Percentiles rank a stretch among this genome's conserved stretches.
Evolutionary conservation across 202 grass and related monocot species (phyloP).

Genomic region (Setaria viridis): DNA sequence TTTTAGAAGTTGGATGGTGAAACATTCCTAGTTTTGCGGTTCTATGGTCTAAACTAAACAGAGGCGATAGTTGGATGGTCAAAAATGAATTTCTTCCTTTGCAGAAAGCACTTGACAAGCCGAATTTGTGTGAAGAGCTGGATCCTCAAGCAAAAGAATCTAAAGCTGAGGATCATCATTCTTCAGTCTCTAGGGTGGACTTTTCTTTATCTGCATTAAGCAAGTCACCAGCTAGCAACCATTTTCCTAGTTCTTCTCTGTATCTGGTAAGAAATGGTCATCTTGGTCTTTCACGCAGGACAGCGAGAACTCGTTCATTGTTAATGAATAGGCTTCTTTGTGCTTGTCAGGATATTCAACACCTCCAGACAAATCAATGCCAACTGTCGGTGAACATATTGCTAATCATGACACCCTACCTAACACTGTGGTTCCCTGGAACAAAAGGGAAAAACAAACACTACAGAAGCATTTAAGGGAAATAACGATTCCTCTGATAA

Average conservation of each 20-base stretch:
- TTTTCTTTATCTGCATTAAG: constrained; percentile 21
- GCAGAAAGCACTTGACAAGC: too few species aligned
- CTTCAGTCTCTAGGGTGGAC: constrained; percentile 7
- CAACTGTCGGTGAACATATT: constrained; percentile 13
- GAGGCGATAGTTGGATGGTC: too few species aligned
- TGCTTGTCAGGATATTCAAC: constrained; percentile 30
- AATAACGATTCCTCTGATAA: constrained; percentile 2
- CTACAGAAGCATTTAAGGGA: constrained; percentile 25
- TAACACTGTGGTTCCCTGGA: neutral
- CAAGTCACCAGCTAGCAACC: constrained; percentile 22
- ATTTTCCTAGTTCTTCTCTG: constrained; percentile 13
- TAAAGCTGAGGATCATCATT: neutral
- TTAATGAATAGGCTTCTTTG: neutral
- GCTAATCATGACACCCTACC: constrained; percentile 28
- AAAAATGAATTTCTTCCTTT: too few species aligned
- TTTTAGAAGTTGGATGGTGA: too few species aligned
- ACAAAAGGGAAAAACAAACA: constrained; percentile 23
- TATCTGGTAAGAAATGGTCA: constrained; percentile 6
- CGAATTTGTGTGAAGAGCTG: too few species aligned
- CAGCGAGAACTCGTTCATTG: neutral
- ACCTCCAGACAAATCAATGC: neutral
- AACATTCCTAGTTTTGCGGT: too few species aligned
- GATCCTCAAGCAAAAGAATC: too few species aligned
- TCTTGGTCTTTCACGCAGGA: constrained; percentile 32
- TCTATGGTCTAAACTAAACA: too few species aligned